Evolutionary conservation across 2,329 filamentous ascomycete genomes (phyloP).

Genomic region (Colletotrichum karsti): DNA sequence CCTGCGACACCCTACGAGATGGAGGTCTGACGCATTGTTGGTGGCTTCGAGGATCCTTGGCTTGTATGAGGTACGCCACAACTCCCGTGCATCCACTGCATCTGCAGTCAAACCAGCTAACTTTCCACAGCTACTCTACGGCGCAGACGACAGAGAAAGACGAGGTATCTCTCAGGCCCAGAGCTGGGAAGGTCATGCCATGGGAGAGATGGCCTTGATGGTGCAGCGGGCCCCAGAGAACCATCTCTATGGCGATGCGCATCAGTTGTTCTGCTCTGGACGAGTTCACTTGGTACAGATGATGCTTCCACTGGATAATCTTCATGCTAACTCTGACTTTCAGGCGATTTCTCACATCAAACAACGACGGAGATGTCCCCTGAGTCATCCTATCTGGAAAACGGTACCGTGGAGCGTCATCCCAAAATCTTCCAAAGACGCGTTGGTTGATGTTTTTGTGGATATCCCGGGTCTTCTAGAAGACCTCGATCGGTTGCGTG

Average conservation of each 20-base stretch:
- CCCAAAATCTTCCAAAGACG: conserved; percentile 39
- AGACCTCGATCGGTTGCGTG: conserved; percentile 35
- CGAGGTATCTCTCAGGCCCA: conserved; percentile 21
- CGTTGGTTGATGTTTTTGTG: conserved; percentile 39
- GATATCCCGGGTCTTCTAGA: conserved; percentile 38
- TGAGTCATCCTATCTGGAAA: conserved; percentile 41
- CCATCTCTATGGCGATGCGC: conserved; percentile 24
- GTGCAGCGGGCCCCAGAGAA: conserved; percentile 4
- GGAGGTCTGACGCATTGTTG: conserved; percentile 25
- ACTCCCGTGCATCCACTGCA: neutral
- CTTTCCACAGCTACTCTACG: conserved; percentile 25
- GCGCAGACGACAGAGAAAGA: conserved; percentile 26
- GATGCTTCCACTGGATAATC: neutral
- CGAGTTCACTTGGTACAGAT: conserved; percentile 32
- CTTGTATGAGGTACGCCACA: conserved; percentile 32
- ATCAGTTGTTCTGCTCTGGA: conserved; percentile 33
- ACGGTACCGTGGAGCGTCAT: conserved; percentile 39
- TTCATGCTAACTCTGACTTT: neutral
- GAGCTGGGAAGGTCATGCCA: conserved; percentile 30
- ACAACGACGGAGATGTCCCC: conserved; percentile 32
- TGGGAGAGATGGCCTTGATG: conserved; percentile 28
- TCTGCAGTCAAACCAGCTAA: neutral
- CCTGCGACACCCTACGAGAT: neutral
- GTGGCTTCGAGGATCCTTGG: conserved; percentile 24
- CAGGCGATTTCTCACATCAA: conserved; percentile 27